Evolutionary conservation across 768 basidiomycete species (phyloP), one percentile per base, ranked within the genome.

Genomic region (Tremella mesenterica): DNA sequence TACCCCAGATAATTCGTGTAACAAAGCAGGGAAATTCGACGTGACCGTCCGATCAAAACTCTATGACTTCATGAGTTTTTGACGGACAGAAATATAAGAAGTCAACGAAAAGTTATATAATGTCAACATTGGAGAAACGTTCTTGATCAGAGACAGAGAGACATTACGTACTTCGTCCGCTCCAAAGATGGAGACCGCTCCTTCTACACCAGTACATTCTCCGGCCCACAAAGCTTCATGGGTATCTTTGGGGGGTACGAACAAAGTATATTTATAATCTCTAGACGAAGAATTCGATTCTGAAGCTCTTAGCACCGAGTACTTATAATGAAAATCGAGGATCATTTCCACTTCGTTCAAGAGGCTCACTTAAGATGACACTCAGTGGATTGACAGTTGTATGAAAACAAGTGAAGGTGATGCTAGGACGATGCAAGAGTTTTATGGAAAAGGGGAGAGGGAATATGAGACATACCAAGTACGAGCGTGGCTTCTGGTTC

Each of bases 201-300:
- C 85, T 4, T 79, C 75, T 27, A 83, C 76, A 26, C 84, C 79
- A 12, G 88, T 87, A 43, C 80, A 79, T 31, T 89, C 83, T 10
- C 95, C 95, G 38, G 93, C 88, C 95, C 95, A 99, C 60, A 86
- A 82, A 68, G 90, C 89, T 62, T 85, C 84, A 14, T 78, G 76
- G 0, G 81, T 65, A 65, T 92, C 83, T 55, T 81, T 85, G 14
- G 86, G 85, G 1, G 78, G 75, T 28, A 83, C 84, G 69, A 95
- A 97, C 29, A 97, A 70, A 0, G 84, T 83, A 85, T 92, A 90
- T 50, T 77, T 79, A 73, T 92, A 96, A 0, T 90, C 91, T 61
- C 82, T 79, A 4, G 79, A 79, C 1, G 84, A 81, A 30, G 76
- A 78, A 63, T 86, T 87, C 12, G 67, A 69, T 71, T 89, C 86